phyloP scores from a whole-genome alignment of 805 yeast genomes.

The Allodekkera sacchari region DNA sequence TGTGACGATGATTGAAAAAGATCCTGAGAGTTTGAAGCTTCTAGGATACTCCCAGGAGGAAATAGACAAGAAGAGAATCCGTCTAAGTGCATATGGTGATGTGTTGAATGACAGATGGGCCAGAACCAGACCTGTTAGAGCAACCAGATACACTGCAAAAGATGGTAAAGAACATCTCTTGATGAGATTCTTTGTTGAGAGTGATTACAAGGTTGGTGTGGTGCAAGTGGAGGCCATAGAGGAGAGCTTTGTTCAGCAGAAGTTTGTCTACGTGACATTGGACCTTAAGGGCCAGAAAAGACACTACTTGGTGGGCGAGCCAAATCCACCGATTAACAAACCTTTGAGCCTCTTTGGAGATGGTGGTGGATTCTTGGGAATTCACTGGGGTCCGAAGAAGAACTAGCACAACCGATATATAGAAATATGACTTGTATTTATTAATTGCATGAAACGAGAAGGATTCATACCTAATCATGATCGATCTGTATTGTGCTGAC shows the following conservation, averaged over 20 bases:
- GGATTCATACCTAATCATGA: too few relatives aligned
- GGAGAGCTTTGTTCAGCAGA: slow-evolving; percentile 54
- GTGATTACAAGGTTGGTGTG: slow-evolving; percentile 53
- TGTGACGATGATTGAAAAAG: slow-evolving; percentile 65
- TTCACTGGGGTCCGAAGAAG: slow-evolving; percentile 79
- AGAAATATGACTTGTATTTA: too few relatives aligned
- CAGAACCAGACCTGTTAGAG: slow-evolving; percentile 76
- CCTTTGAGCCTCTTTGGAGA: slow-evolving; percentile 33
- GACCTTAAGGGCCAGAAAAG: slow-evolving; percentile 69
- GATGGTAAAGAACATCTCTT: slow-evolving; percentile 74
- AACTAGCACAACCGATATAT: slow-evolving; percentile 24
- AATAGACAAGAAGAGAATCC: slow-evolving; percentile 33
- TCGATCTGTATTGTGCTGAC: too few relatives aligned
- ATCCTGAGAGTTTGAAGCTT: slow-evolving; percentile 47
- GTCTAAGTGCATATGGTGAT: slow-evolving; percentile 82
- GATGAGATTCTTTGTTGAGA: slow-evolving; percentile 83
- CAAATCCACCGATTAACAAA: slow-evolving; percentile 46
- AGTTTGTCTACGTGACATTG: slow-evolving; percentile 62
- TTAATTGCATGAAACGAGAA: too few relatives aligned
- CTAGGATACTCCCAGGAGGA: slow-evolving; percentile 34
- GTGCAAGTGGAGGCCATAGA: slow-evolving; percentile 79
- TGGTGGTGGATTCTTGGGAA: slow-evolving; percentile 62
- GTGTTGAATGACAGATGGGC: slow-evolving; percentile 67
- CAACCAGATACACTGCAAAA: slow-evolving; percentile 54
- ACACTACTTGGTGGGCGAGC: slow-evolving; percentile 53